Evolutionary conservation across 441 rosid species (phyloP), one percentile per base, ranked within the genome.

Genomic region (Populus hybrid): DNA sequence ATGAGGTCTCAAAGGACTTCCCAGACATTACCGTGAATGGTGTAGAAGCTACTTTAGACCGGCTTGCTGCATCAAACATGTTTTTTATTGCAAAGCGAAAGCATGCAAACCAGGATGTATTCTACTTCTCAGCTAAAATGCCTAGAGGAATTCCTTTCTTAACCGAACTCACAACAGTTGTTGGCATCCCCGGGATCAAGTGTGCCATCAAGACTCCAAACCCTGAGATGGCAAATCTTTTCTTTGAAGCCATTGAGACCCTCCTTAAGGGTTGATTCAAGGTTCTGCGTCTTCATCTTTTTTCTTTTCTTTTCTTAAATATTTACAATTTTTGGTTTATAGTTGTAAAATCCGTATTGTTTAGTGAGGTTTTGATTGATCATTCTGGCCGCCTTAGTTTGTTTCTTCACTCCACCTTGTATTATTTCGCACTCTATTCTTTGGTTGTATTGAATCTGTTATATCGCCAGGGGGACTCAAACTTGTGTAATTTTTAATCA

Each of bases 41-140:
- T 21, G 88, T 87, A 0, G 97, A 95, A 73, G 82, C 90, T 53
- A 88, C 93, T 26, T 81, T 94, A 16, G 95, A 95, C 26, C 82
- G 82, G 79, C 88, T 95, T 63, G 88, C 90, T 70, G 85, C 92
- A 64, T 85, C 87, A 26, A 94, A 94, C 86, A 86, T 92, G 89
- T 94, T 91, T 85, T 92, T 90, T 79, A 94, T 94, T 23, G 98
- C 97, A 6, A 95, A 94, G 81, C 89, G 98, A 82, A 95, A 95
- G 87, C 90, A 95, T 34, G 97, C 92, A 16, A 94, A 85, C 84
- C 97, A 92, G 81, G 98, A 95, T 32, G 98, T 94, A 19, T 88
- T 91, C 85, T 95, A 95, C 84, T 87, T 94, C 86, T 91, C 99
- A 1, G 85, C 94, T 19, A 94, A 89, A 84, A 87, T 90, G 71